Base-by-base conservation (phyloP, 2,329 filamentous ascomycete genomes). In the Aureobasidium leucospermi region DNA sequence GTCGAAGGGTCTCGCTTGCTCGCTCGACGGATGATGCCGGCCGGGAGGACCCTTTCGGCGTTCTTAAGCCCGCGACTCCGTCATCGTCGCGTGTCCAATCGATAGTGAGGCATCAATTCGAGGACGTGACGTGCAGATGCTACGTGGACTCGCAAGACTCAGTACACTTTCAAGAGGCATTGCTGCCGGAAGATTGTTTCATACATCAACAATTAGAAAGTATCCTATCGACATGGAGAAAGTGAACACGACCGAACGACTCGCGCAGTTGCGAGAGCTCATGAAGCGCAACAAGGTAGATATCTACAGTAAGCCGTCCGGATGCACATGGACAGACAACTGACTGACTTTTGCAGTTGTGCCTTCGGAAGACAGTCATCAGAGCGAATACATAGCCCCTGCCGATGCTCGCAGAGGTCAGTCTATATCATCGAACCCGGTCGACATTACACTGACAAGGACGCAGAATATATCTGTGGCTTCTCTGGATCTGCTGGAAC, bases 361-460 rank as follows among this genome's bases (percentile, higher is more conserved):
- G 6, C 94, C 94, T 0, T 96, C 93, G 36, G 94, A 97, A 82
- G 94, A 99, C 73, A 93, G 90, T 71, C 94, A 99, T 73, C 90
- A 93, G 66, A 97, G 93, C 66, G 94, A 99, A 77, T 99, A 99
- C 75, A 96, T 96, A 73, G 94, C 94, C 53, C 86, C 87, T n/a
- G 96, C 90, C 72, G 94, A 99, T 78, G 92, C 83, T 62, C 86
- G 94, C 66, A 86, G 94, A 83, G 82, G 82, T 85, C 66, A 73
- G 71, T 51, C 38, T 16, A 28, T 13, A 19, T 46, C 3, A n/a
- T 28, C 31, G 31, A 13, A 23, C 3, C 10, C 11, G 36, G 41
- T n/a, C 48, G 36, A 38, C 39, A 34, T 42, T 5, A n/a, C 7
- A 28, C 15, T 58, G 23, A 48, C 38, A 19, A 9, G 43, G 13